Evolutionary conservation across 768 basidiomycete species (phyloP), one percentile per base, ranked within the genome.

Genomic region (Pleurotus pulmonarius): DNA sequence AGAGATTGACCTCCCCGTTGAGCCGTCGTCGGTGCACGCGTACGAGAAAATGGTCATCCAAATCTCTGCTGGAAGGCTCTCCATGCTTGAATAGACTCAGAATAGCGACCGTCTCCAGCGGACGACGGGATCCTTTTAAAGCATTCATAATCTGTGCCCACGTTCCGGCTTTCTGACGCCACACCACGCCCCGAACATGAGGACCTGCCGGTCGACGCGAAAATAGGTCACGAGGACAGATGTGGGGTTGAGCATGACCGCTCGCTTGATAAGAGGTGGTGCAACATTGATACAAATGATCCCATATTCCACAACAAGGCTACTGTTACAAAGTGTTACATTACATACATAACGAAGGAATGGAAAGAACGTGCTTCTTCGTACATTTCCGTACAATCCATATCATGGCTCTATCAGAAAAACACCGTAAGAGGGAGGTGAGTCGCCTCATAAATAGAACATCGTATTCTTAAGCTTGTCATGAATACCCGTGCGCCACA

Each of bases 401-500:
- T 34, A 11, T 34, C 29, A 11, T 11, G 9, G 9, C 9, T 34
- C 8, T 34, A 34, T 34, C 9, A 34, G 29, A 34, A 34, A 29
- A 34, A 20, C 20, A 3, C 20, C 29, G 29, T 34, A 34, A 34
- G 29, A 34, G 9, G 9, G 29, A 11, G 29, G 3, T 15, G 8
- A 12, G 49, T 15, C 18, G 18, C 24, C 51, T 60, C 29, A 89
- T n/a, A 90, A 73, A 68, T 91, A 91, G 63, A 81, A 91, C 88
- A 91, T 91, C 0, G 85, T 85, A 38, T 87, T 78, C 69, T 82
- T 87, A 65, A 90, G 66, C 5, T 62, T 66, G 2, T 75, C 80
- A 13, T 65, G 60, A 13, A 88, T 84, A 1, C 87, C 88, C 3
- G 65, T 65, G 15, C 68, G 66, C 90, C 90, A 93, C 41, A 78